These are phyloP conservation scores for Emergomyces pasteurianus DNA, from an alignment of 2,329 filamentous ascomycete species.

Conservation along the genomic window DNA sequence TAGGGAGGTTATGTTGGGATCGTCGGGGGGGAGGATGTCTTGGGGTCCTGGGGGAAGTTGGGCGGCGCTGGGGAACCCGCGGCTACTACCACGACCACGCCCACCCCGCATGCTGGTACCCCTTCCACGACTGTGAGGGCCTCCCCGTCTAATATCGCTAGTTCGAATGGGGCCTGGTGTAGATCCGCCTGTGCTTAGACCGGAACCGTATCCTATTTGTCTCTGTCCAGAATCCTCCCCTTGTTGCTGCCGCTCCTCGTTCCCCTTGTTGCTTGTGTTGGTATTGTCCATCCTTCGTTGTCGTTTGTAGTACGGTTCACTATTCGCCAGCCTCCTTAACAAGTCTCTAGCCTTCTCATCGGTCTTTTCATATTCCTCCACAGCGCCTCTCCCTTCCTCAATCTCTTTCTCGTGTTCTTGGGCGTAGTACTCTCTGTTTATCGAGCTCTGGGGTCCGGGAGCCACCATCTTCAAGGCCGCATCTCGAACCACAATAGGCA, in stretches of 20 bases:
- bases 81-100: constrained; percentile 38
- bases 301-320: constrained; percentile 89
- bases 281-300: constrained; percentile 26
- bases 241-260: constrained; percentile 9
- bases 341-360: constrained; percentile 93
- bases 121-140: constrained; percentile 29
- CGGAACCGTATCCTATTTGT: constrained; percentile 37
- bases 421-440: constrained; percentile 95
- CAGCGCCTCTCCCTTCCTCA: constrained; percentile 72
- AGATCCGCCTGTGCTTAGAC: constrained; percentile 38
- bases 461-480: constrained; percentile 97
- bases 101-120: constrained; percentile 31
- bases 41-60: constrained; percentile 68
- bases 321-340: constrained; percentile 70
- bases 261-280: constrained; percentile 11
- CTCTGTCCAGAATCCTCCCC: constrained; percentile 36
- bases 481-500: constrained; percentile 90
- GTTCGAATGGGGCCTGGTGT: constrained; percentile 73
- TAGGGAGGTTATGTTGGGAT: constrained; percentile 78
- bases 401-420: constrained; percentile 95
- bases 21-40: constrained; percentile 74
- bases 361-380: constrained; percentile 91
- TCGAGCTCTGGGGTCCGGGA: constrained; percentile 77
- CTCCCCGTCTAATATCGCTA: constrained; percentile 38
- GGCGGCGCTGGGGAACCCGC: constrained; percentile 57